Conservation (phyloP, 2,329 filamentous ascomycete species). For the Diaporthe capsici region DNA sequence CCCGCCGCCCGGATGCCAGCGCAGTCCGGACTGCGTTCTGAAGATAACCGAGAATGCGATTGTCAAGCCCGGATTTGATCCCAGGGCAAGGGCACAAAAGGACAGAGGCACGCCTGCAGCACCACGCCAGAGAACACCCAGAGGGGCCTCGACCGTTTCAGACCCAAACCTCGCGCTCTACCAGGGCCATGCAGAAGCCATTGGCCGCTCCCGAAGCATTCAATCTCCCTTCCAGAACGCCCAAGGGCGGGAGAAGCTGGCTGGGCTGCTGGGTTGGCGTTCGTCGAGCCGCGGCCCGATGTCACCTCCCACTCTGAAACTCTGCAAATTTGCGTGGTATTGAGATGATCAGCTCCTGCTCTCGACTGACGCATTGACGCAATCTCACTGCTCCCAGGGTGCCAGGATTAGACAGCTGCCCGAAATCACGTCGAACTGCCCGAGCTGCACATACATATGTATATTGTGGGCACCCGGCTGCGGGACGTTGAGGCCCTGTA, state of each 20-base stretch:
- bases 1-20: constrained; percentile 3
- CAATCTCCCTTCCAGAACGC: constrained; percentile 28
- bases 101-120: not conserved
- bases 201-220: constrained; percentile 12
- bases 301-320: constrained; percentile 27
- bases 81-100: not conserved
- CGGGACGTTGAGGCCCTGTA: not conserved
- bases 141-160: constrained; percentile 18
- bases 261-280: not conserved
- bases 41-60: constrained; percentile 33
- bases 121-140: not conserved
- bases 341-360: constrained; percentile 21
- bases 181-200: constrained; percentile 23
- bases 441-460: not conserved
- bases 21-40: constrained; percentile 23
- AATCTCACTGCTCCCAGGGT: constrained; percentile 15
- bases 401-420: constrained; percentile 18
- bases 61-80: constrained; percentile 5
- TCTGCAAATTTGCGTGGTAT: constrained; percentile 30
- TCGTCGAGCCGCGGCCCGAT: constrained; percentile 29
- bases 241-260: not conserved
- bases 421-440: constrained; percentile 10
- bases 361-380: constrained; percentile 19
- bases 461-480: not conserved
- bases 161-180: not conserved